Evolutionary conservation across 805 yeast genomes (phyloP).

Genomic region (Sporopachydermia lactativora): DNA sequence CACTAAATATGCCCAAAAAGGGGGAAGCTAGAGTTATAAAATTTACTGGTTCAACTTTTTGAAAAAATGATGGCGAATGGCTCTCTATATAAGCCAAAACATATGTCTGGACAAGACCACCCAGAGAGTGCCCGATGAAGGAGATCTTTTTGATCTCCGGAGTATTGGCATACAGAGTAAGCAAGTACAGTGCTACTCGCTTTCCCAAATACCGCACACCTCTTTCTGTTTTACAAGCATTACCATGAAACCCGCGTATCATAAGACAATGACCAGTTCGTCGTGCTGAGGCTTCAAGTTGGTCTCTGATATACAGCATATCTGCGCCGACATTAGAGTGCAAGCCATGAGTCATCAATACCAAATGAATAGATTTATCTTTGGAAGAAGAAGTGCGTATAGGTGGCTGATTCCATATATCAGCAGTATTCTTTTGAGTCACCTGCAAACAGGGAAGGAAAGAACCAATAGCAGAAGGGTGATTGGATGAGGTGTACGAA

Average conservation of each 20-base stretch:
- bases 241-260: constrained; percentile 55
- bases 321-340: constrained; percentile 70
- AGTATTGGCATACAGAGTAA: constrained; percentile 29
- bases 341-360: constrained; percentile 61
- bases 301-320: constrained; percentile 59
- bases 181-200: constrained; percentile 51
- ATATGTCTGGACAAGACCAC: constrained; percentile 67
- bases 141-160: constrained; percentile 41
- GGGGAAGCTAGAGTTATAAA: constrained; percentile 69
- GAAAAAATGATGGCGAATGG: constrained; percentile 58
- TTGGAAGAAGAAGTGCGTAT: constrained; percentile 19
- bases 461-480: constrained; percentile 17
- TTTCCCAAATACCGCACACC: constrained; percentile 67
- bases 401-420: constrained; percentile 56
- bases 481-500: constrained; percentile 11
- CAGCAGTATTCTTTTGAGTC: constrained; percentile 39
- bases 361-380: constrained; percentile 42
- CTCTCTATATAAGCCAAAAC: constrained; percentile 57
- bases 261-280: constrained; percentile 37
- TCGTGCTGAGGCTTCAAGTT: constrained; percentile 32
- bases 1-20: constrained; percentile 59
- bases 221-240: constrained; percentile 65
- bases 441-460: constrained; percentile 28
- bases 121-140: constrained; percentile 67
- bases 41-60: constrained; percentile 44